Base-by-base conservation (phyloP, 495 filamentous ascomycete species). In the Penicillium soppii region DNA sequence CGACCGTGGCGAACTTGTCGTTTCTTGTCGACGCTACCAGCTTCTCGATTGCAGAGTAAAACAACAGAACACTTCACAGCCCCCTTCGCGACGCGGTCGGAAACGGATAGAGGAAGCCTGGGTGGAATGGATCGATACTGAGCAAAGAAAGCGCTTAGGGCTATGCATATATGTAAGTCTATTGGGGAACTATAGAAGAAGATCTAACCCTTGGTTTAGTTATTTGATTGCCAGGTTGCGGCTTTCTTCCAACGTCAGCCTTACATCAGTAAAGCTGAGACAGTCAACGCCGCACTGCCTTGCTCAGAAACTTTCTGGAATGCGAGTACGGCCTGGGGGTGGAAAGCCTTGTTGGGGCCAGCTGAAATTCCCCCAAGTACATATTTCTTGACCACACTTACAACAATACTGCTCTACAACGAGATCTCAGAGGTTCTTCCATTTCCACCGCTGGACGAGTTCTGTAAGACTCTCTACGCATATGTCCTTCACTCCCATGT, bases 161-260 rank as follows among this genome's bases (percentile, higher is more conserved):
- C 55, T 65, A 1, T 65, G 47, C 15, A 59, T 65, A 35, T 65
- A 61, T 46, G 61, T 63, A 42, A 19, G 60, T 50, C 8, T 15
- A 5, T 19, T 19, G n/a, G 30, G 3, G 8, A 45, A 32, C 25
- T 13, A 4, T 5, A 26, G 42, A 17, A 35, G 8, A 15, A 4
- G 20, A 17, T 29, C 15, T 39, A n/a, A 42, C 38, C 8, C 38
- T 32, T 3, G 5, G n/a, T 9, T 32, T 33, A 63, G 57, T 51
- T 61, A 4, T 57, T 53, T 17, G 61, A 65, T 41, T 60, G 54
- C 29, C 51, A 58, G 45, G 53, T 61, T 15, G 53, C 58, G 4
- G 54, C 61, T 10, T 50, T 65, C 4, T 65, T 61, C 38, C 59
- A 65, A 12, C 57, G 57, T 17, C 61, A 65, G 35, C 61, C 58